Conservation (phyloP, 2,329 filamentous ascomycete genomes). For the Ceratocystis diversiconidia region DNA sequence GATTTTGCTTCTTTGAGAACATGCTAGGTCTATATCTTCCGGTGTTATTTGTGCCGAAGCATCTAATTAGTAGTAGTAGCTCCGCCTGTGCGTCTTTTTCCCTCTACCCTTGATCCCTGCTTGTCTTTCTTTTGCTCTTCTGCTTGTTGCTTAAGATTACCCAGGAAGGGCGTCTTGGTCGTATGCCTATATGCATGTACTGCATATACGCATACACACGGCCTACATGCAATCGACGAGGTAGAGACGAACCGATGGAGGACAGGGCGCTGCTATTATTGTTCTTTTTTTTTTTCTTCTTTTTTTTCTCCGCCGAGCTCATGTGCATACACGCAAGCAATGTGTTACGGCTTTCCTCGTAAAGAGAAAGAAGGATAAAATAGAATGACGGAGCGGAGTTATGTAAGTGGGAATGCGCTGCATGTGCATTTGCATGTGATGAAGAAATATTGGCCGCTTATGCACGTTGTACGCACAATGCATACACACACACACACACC, state of each 20-base stretch:
- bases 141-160: too few species aligned
- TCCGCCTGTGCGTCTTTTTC: slow-evolving; percentile 2
- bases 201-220: too few species aligned
- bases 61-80: background rate
- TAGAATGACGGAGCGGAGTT: background rate
- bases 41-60: slow-evolving; percentile 7
- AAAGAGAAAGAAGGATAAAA: too few species aligned
- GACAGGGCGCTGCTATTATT: too few species aligned
- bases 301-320: background rate
- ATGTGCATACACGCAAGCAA: background rate
- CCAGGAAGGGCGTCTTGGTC: too few species aligned
- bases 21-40: slow-evolving; percentile 4
- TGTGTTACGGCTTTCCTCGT: background rate
- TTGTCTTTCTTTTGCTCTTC: too few species aligned
- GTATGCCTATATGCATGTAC: too few species aligned
- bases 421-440: background rate
- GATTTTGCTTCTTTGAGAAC: background rate
- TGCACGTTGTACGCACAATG: background rate
- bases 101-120: background rate
- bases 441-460: background rate
- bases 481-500: background rate
- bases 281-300: background rate
- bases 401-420: background rate
- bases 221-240: too few species aligned
- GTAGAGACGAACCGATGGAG: too few species aligned